Percentiles rank a stretch among this genome's conserved stretches.
Evolutionary conservation across 2,329 filamentous ascomycete genomes (phyloP).

Genomic region (Sporothrix curviconia): DNA sequence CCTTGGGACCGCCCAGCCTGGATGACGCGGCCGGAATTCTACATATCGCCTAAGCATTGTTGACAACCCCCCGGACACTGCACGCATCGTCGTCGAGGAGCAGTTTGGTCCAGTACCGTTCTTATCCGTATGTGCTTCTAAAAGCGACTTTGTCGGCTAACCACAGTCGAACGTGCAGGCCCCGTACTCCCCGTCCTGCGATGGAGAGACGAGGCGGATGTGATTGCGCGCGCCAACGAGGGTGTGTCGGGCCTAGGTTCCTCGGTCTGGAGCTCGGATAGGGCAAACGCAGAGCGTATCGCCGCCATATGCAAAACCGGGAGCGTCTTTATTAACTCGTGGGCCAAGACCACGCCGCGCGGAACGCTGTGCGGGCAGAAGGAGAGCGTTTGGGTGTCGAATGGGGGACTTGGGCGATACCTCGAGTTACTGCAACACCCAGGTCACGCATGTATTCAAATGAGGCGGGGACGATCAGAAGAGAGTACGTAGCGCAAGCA

Average conservation of each 20-base stretch:
- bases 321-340: constrained; percentile 46
- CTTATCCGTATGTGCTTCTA: no score
- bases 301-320: constrained; percentile 44
- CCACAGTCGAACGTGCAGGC: no score
- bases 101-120: constrained; percentile 31
- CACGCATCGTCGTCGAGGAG: constrained; percentile 49
- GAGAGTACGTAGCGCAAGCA: background rate
- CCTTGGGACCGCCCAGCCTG: background rate
- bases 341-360: background rate
- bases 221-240: constrained; percentile 41
- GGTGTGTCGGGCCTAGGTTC: constrained; percentile 44
- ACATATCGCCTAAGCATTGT: constrained; percentile 52
- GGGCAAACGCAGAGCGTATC: constrained; percentile 39
- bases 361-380: background rate
- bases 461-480: background rate
- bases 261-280: constrained; percentile 45
- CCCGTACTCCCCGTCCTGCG: constrained; percentile 38
- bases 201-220: constrained; percentile 39
- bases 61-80: constrained; percentile 50
- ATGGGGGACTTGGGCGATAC: background rate
- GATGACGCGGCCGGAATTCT: constrained; percentile 46
- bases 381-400: background rate
- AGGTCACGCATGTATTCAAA: background rate
- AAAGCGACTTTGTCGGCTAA: background rate
- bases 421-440: background rate